Evolutionary conservation across 2,329 filamentous ascomycete species (phyloP), one percentile per base, ranked within the genome.

Genomic region (Fusarium sp.): DNA sequence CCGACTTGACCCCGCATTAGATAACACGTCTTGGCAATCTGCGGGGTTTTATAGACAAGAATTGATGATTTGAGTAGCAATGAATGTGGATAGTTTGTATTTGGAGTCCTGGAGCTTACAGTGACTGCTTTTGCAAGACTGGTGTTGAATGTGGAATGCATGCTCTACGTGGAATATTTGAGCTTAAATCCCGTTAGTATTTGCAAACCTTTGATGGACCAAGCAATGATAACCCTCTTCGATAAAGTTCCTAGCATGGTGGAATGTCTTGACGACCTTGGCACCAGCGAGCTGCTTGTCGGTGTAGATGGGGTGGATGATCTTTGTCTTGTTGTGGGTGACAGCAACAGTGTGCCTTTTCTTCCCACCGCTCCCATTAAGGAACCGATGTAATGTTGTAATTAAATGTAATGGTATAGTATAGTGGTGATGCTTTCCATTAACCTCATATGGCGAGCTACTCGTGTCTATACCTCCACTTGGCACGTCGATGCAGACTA

Each of bases 241-340:
- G 19, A 19, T 19, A 19, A 19, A 19, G 19, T 19, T 19, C 19
- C 19, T 19, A 19, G 2, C 19, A 19, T 19, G 19, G 19, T 19
- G 19, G 19, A 19, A 19, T 19, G 19, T 19, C 44, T 71, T 77
- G 61, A 84, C 81, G 24, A 78, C 76, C 44, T 75, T 70, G 42
- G 81, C 81, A 39, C 63, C 70, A 52, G 61, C 72, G 8, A 85
- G 72, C 73, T 84, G 76, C 44, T 74, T 75, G 65, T 86, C 84
- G 64, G 77, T 81, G 70, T 85, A 86, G 36, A 79, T 75, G 25
- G 83, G 82, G 73, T 76, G 86, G 56, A 78, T 70, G 53, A 85
- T 85, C 54, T 77, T 73, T 54, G 72, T 74, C 61, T 75, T 70
- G 57, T 59, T 63, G 64, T 76, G 73, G 72, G 80, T 77, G 52